Base-by-base conservation (phyloP, 148 eudicot species). In the Amaranthus cruentus region DNA sequence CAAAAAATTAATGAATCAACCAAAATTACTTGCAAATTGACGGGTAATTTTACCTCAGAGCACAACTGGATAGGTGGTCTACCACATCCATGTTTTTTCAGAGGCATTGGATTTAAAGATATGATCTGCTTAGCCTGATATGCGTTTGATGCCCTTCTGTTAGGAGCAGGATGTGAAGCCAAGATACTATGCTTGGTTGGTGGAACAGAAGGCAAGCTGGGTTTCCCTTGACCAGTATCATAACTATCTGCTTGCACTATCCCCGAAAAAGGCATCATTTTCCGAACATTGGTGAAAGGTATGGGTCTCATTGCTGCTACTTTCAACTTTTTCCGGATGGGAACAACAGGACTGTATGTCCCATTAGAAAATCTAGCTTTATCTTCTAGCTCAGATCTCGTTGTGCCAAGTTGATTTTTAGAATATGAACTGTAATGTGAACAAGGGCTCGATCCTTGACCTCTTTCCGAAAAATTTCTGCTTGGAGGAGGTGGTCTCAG, bases 31-130 rank as follows among this genome's bases (percentile, higher is more conserved):
- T 66, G 21, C 8, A n/a, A 50, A 6, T 42, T 44, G 9, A 11
- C 0, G 46, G n/a, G 55, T 46, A 46, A 71, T 59, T 68, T 69
- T 73, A 91, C 98, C 98, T 91, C 98, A 69, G 93, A 77, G 81
- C 98, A 94, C 56, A 86, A 82, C 74, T 91, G 97, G 63, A 94
- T 84, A 72, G 97, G 96, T 78, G 87, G 82, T 82, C 98, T 81
- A 6, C 85, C 93, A 68, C 98, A 94, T 54, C 90, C 97, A 84
- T 94, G 98, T 78, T 94, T 94, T 89, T 91, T 94, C 77, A 94
- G 76, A 68, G 98, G 98, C 50, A 89, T 83, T 5, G 98, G 98
- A 81, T 94, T 94, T 76, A 94, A 81, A 43, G 97, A 91, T 72
- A 94, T 86, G 49, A 91, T 83, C 80, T 91, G 98, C 85, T 94